Conservation (phyloP, 2,329 filamentous ascomycete species). For the Fusarium sp. region DNA sequence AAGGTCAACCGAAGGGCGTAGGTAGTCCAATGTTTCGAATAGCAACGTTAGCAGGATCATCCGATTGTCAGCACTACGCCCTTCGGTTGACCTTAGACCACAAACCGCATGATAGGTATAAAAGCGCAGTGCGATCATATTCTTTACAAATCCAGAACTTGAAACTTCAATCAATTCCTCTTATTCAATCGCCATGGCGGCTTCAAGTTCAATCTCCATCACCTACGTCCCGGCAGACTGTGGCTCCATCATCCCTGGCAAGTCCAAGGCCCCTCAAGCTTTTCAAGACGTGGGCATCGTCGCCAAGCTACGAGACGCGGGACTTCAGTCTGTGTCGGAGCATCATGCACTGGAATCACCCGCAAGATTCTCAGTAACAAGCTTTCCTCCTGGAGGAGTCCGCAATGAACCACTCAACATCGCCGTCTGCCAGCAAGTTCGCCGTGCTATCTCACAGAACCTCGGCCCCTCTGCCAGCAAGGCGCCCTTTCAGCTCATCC, state of each 20-base stretch:
- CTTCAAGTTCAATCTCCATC: slow-evolving; percentile 11
- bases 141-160: background rate
- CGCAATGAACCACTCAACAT: slow-evolving; percentile 33
- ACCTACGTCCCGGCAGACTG: slow-evolving; percentile 37
- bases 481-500: slow-evolving; percentile 24
- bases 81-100: background rate
- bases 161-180: background rate
- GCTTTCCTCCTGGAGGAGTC: slow-evolving; percentile 11
- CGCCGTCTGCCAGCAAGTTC: slow-evolving; percentile 22
- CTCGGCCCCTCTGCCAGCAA: background rate
- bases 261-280: slow-evolving; percentile 36
- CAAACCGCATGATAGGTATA: background rate
- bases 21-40: too few species aligned
- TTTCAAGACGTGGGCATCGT: slow-evolving; percentile 25
- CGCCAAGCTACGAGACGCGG: slow-evolving; percentile 2
- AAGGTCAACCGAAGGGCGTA: too few species aligned
- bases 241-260: slow-evolving; percentile 37
- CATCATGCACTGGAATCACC: slow-evolving; percentile 18
- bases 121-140: background rate
- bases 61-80: too few species aligned
- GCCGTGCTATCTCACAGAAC: background rate
- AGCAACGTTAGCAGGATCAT: too few species aligned
- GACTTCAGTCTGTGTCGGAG: slow-evolving; percentile 3
- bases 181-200: slow-evolving; percentile 9
- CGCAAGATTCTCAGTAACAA: slow-evolving; percentile 9